phyloP scores from a whole-genome alignment of 1,284 basidiomycete species.

The Ustilago sp. region DNA sequence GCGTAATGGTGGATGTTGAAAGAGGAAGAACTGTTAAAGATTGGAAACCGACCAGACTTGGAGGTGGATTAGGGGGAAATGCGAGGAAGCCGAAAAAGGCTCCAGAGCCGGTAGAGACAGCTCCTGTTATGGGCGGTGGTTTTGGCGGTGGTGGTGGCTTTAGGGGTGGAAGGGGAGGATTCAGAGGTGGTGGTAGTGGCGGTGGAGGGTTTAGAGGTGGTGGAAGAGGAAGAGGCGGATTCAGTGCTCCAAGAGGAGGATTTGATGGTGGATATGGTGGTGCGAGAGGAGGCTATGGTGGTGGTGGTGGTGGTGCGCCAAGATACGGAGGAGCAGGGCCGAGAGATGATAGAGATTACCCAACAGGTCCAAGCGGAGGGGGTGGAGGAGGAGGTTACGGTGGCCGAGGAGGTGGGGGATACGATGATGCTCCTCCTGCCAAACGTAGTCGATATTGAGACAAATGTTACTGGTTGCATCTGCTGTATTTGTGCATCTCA shows the following conservation, averaged over 20 bases:
- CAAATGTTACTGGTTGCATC: too few species aligned
- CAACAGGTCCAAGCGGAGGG: not conserved
- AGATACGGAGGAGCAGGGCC: conserved; percentile 10
- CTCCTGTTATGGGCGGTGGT: not conserved
- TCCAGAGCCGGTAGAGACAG: conserved; percentile 22
- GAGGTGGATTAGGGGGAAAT: conserved; percentile 92
- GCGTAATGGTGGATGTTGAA: conserved; percentile 97
- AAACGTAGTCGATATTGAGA: conserved; percentile 45
- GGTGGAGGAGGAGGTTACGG: not conserved
- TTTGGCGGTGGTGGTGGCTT: conserved; percentile 41
- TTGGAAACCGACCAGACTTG: conserved; percentile 95
- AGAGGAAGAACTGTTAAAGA: conserved; percentile 96
- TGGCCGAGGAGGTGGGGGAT: conserved; percentile 1
- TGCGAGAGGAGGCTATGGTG: conserved; percentile 1
- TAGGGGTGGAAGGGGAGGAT: conserved; percentile 66
- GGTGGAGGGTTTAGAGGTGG: conserved; percentile 64
- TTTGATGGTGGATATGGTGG: conserved; percentile 14
- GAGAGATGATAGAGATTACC: conserved; percentile 22
- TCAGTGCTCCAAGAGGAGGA: conserved; percentile 21
- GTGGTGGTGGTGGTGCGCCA: not conserved
- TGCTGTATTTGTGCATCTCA: conserved; percentile 21
- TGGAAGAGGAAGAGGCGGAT: conserved; percentile 23
- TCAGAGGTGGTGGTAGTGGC: conserved; percentile 67
- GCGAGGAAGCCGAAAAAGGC: conserved; percentile 71
- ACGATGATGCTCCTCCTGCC: conserved; percentile 37